Evolutionary conservation across 2,329 filamentous ascomycete species (phyloP), one percentile per base, ranked within the genome.

Genomic region (Cordyceps javanica): DNA sequence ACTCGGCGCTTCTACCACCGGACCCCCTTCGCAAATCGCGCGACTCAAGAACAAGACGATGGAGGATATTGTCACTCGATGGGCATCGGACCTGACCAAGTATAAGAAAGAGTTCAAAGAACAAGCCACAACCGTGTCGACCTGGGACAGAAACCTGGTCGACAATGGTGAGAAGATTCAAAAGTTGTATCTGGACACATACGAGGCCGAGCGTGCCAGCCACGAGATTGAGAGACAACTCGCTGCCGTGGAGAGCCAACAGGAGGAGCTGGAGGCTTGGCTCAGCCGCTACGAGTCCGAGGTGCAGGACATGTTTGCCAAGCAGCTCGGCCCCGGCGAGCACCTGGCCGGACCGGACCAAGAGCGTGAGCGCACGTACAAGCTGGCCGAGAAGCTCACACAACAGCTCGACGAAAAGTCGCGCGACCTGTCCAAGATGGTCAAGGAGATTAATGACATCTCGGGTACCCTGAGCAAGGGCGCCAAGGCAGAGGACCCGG

Each of bases 41-140:
- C 88, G 94, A 28, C 79, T 99, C 38, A 96, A 96, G 78, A 96
- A 97, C 73, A 97, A 96, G 76, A 96, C 93, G 0, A 97, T 99
- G 89, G 94, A 99, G 68, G 94, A 99, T 70, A 97, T 99, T 62
- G 91, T 99, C 63, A 97, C 91, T 4, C 86, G 91, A 32, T 99
- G 94, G 94, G 94, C 94, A 2, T 91, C 91, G 0, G 94, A 97
- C 68, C 78, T 99, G 51, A 89, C 91, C 55, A 95, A 96, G 68
- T 97, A 99, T 69, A 93, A 97, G 68, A 96, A 96, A 71, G 91
- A 96, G 59, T 99, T 97, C 76, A 91, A 95, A 69, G 82, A 88
- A 34, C 91, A 97, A 71, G 93, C 95, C 5, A 82, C 86, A 60
- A 88, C 91, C 62, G 90, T 97, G 14, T 89, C 91, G 13, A 81